Percentiles rank a stretch among this genome's conserved stretches.
phyloP scores from a whole-genome alignment of 2,329 filamentous ascomycete genomes.

The Juglanconis juglandina region DNA sequence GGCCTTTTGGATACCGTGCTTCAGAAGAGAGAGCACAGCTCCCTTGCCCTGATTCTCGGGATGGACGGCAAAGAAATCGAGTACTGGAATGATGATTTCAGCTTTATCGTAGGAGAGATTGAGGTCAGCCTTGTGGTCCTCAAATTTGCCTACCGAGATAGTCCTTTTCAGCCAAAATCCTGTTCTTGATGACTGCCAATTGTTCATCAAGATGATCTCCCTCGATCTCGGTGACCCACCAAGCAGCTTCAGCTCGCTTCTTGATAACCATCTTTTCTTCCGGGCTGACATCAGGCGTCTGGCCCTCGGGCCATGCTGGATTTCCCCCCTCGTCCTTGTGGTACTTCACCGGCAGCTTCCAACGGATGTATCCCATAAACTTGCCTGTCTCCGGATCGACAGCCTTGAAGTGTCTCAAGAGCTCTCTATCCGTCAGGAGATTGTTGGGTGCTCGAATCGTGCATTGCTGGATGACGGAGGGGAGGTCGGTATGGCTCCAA shows the following conservation, averaged over 20 bases:
- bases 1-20: slow-evolving; percentile 21
- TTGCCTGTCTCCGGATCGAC: slow-evolving; percentile 20
- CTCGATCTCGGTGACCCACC: slow-evolving; percentile 12
- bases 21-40: slow-evolving; percentile 22
- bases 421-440: slow-evolving; percentile 18
- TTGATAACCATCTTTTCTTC: slow-evolving; percentile 14
- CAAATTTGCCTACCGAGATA: slow-evolving; percentile 15
- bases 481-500: slow-evolving; percentile 13
- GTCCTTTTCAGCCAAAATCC: slow-evolving; percentile 15
- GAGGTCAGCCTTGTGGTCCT: neutral
- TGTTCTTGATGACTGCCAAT: slow-evolving; percentile 11
- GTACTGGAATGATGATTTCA: slow-evolving; percentile 11
- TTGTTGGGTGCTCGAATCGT: slow-evolving; percentile 13
- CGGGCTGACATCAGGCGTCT: slow-evolving; percentile 14
- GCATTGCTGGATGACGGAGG: slow-evolving; percentile 4
- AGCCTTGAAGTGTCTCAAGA: slow-evolving; percentile 21
- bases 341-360: slow-evolving; percentile 16
- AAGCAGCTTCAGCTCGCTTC: slow-evolving; percentile 10
- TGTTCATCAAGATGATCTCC: slow-evolving; percentile 17
- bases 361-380: slow-evolving; percentile 22
- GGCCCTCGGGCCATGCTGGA: slow-evolving; percentile 18
- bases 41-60: slow-evolving; percentile 21
- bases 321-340: neutral
- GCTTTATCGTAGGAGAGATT: neutral
- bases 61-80: slow-evolving; percentile 26